These are phyloP conservation scores for Eucalyptus pumila DNA, from an alignment of 345 rosid species.

Conservation along the genomic window DNA sequence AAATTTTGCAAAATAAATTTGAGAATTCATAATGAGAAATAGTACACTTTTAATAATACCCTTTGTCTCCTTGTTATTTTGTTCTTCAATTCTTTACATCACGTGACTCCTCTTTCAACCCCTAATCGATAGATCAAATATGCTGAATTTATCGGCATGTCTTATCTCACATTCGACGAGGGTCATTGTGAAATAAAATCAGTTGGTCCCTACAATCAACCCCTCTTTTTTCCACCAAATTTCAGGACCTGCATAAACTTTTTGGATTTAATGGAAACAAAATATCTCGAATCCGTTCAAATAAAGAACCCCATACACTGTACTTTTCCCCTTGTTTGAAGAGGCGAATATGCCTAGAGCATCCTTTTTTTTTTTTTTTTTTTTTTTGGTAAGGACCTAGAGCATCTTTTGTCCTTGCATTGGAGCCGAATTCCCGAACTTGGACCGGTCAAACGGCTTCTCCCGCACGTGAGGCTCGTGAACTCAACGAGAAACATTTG, in stretches of 20 bases:
- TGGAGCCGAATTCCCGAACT: neutral
- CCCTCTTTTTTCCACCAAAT: neutral
- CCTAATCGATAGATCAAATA: neutral
- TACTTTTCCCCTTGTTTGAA: neutral
- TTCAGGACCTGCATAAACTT: neutral
- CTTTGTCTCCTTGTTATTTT: neutral
- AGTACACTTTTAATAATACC: neutral
- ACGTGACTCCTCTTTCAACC: neutral
- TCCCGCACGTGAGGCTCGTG: neutral
- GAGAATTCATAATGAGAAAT: neutral
- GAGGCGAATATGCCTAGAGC: neutral
- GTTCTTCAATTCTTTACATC: neutral
- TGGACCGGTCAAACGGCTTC: neutral
- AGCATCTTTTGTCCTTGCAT: neutral
- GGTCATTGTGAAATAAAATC: neutral
- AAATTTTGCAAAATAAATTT: neutral
- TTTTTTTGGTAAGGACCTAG: neutral
- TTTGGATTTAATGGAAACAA: neutral
- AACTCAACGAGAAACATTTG: neutral
- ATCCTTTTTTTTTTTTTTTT: too few species aligned
- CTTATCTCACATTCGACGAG: neutral
- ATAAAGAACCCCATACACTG: neutral
- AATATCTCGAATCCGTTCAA: neutral
- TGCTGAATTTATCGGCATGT: rapidly evolving
- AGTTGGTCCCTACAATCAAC: neutral